Evolutionary conservation across 2,329 filamentous ascomycete species (phyloP), one percentile per base, ranked within the genome.

Genomic region (Neospermospora avenae): DNA sequence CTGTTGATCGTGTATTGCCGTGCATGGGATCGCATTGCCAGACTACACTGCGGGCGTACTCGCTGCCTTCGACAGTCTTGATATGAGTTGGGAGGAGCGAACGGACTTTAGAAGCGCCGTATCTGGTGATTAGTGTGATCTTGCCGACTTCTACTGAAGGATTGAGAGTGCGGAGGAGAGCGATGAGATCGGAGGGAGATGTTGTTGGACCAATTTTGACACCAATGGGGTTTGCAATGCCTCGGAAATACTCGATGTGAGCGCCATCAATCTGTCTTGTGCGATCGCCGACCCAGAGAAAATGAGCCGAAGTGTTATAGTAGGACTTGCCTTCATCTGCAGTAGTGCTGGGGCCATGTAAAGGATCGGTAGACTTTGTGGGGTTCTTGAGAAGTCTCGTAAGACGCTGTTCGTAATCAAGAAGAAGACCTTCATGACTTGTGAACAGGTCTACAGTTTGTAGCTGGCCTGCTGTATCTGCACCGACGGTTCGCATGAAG

Each of bases 11-110:
- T 39, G 85, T 88, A 76, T 89, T 89, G 64, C 95, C 95, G 77
- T 99, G 95, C 95, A 99, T 99, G 22, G 95, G 95, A 76, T 99
- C 95, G 77, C 93, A 98, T 77, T 98, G 95, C 93, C 93, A 98
- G 68, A 97, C 91, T 3, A 96, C 91, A 22, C 75, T 77, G 54
- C 79, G 75, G 49, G 74, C 74, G 75, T 85, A 86, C 75, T 87
- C 91, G 59, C 89, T 93, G 68, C 81, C 81, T 74, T 95, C 89
- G 25, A 99, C 93, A 39, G 91, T 91, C 67, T 89, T 85, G 73
- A 99, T 98, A 75, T 98, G 95, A 8, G 78, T 81, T 0, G 92
- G 91, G 0, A 99, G 83, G 64, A 96, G 84, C 4, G 82, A 76
- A 53, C 84, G 80, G 44, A 99, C 91, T 67, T 89, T 90, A 44